Percentiles rank a stretch among this genome's conserved stretches.
Conservation (phyloP, 2,329 filamentous ascomycete species). For the Alternaria brassicicola region DNA sequence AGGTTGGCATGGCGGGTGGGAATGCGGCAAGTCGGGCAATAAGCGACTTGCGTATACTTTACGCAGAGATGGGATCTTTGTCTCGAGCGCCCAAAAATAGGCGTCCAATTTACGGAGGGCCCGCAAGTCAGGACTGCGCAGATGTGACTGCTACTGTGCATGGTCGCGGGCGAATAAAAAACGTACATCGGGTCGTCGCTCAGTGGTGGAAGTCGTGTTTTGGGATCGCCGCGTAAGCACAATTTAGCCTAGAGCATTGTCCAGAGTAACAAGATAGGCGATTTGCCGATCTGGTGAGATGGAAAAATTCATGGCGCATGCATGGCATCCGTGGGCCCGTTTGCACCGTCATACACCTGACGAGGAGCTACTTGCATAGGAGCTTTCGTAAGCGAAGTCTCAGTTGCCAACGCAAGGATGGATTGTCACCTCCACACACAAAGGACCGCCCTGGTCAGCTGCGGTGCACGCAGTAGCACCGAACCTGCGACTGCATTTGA, state of each 20-base stretch:
- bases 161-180: constrained; percentile 19
- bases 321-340: constrained; percentile 13
- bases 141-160: constrained; percentile 23
- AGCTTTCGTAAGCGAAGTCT: constrained; percentile 3
- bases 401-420: constrained; percentile 1
- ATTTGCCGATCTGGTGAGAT: constrained; percentile 22
- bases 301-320: constrained; percentile 18
- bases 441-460: constrained; percentile 15
- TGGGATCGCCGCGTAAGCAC: constrained; percentile 24
- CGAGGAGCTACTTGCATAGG: constrained; percentile 13
- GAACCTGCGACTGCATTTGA: constrained; percentile 19
- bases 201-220: constrained; percentile 16
- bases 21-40: constrained; percentile 26
- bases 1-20: constrained; percentile 15
- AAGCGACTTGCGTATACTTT: constrained; percentile 20
- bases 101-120: constrained; percentile 21
- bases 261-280: constrained; percentile 16
- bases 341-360: constrained; percentile 26
- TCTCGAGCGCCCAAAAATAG: constrained; percentile 30
- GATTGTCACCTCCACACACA: constrained; percentile 1
- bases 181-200: constrained; percentile 16
- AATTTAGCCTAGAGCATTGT: constrained; percentile 20
- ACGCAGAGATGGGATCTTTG: constrained; percentile 27
- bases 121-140: constrained; percentile 23
- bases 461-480: constrained; percentile 17